Evolutionary conservation across 2,329 filamentous ascomycete species (phyloP).

Genomic region (Penicillium sp.): DNA sequence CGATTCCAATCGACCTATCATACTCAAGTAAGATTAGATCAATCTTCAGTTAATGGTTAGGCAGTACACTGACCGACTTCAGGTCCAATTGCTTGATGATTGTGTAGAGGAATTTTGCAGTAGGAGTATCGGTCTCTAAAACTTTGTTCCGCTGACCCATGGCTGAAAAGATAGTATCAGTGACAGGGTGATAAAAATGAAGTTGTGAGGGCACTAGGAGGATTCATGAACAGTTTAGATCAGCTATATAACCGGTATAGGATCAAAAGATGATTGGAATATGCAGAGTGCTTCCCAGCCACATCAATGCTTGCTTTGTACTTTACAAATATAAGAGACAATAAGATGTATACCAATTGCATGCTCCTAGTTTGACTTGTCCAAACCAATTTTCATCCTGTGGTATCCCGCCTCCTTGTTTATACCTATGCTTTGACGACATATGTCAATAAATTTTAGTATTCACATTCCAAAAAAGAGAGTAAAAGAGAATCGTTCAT

Average conservation of each 20-base stretch:
- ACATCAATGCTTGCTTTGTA: slow-evolving; percentile 1
- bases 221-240: neutral
- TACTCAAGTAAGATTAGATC: neutral
- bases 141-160: slow-evolving; percentile 45
- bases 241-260: neutral
- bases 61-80: slow-evolving; percentile 39
- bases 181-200: neutral
- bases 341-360: neutral
- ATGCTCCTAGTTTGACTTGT: neutral
- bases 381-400: neutral
- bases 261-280: neutral
- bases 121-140: slow-evolving; percentile 51
- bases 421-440: neutral
- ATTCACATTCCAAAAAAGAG: neutral
- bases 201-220: neutral
- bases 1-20: slow-evolving; percentile 54
- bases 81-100: slow-evolving; percentile 58
- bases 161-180: neutral
- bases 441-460: neutral
- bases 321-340: neutral
- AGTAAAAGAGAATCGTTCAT: neutral
- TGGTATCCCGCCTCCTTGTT: neutral
- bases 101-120: slow-evolving; percentile 54
- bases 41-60: slow-evolving; percentile 5
- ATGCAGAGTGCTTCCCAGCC: neutral